Evolutionary conservation across 164 flowering plant species (phyloP).

Genomic region (Liquidambar formosana): DNA sequence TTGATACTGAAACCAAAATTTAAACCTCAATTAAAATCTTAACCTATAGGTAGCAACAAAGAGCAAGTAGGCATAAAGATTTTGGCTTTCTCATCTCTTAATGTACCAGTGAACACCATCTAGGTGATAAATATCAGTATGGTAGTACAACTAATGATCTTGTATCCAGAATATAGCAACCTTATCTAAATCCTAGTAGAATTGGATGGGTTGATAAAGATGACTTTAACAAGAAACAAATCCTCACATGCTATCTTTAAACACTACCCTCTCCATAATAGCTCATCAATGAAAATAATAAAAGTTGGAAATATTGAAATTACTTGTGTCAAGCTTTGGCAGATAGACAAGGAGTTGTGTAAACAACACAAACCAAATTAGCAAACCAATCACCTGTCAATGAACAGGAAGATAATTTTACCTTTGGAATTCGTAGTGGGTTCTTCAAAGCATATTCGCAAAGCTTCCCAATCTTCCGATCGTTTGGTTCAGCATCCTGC

Average conservation of each 20-base stretch:
- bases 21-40: not conserved
- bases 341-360: not conserved
- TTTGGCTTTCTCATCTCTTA: not conserved
- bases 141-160: too few relatives aligned
- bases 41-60: not conserved
- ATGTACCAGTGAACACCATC: too few relatives aligned
- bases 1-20: not conserved
- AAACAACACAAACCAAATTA: not conserved
- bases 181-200: too few relatives aligned
- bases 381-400: not conserved
- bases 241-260: not conserved
- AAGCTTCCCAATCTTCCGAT: slow-evolving; percentile 76
- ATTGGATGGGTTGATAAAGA: too few relatives aligned
- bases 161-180: too few relatives aligned
- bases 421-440: slow-evolving; percentile 83
- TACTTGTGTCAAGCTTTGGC: not conserved
- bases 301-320: not conserved
- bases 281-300: not conserved
- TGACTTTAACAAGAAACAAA: too few relatives aligned
- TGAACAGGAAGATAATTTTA: slow-evolving; percentile 11
- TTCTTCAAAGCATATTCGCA: slow-evolving; percentile 84
- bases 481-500: slow-evolving; percentile 80
- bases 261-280: not conserved
- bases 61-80: not conserved
- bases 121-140: too few relatives aligned